Base-by-base conservation (phyloP, 768 basidiomycete species). In the Auricularia sp. region DNA sequence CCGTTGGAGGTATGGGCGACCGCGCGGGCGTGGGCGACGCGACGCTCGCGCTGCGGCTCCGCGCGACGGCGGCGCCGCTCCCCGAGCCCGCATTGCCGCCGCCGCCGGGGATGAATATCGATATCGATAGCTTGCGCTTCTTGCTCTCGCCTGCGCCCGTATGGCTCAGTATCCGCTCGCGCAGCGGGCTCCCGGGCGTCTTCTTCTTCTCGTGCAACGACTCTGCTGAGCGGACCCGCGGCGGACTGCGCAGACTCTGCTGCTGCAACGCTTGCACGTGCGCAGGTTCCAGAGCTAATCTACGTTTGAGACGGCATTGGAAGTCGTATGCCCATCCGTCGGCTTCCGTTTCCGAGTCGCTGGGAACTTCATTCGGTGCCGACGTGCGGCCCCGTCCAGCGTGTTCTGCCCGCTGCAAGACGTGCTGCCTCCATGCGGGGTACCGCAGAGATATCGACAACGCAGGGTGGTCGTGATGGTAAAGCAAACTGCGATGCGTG, bases 101-200 rank as follows among this genome's bases (percentile, higher is more conserved):
- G 21, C 18, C 56, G 56, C 56, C 34, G 29, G 56, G 56, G 5
- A 59, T 59, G 56, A 59, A 59, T 29, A 59, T 59, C 23, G 56
- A 59, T 7, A 59, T 59, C 56, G 56, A 59, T 18, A 59, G 56
- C 29, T 59, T 59, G 56, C 56, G 56, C 56, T 59, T 59, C 56
- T 59, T 59, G 29, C 56, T 21, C 56, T 59, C n/a, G 53, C 53
- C 29, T 33, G 29, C 29, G 56, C 56, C 23, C 23, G 56, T 29
- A 10, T 23, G 11, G 29, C 56, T 59, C 8, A 59, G 29, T 12
- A 33, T 33, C 29, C 56, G 56, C 29, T 59, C 34, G 56, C 29
- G 34, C 23, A 35, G 23, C 56, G 56, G 56, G 29, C 34, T 33
- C 56, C 12, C 23, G 11, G 47, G 47, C 56, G 23, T 33, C 47